phyloP scores from a whole-genome alignment of 768 basidiomycete species.

The Rhizopogon vinicolor region DNA sequence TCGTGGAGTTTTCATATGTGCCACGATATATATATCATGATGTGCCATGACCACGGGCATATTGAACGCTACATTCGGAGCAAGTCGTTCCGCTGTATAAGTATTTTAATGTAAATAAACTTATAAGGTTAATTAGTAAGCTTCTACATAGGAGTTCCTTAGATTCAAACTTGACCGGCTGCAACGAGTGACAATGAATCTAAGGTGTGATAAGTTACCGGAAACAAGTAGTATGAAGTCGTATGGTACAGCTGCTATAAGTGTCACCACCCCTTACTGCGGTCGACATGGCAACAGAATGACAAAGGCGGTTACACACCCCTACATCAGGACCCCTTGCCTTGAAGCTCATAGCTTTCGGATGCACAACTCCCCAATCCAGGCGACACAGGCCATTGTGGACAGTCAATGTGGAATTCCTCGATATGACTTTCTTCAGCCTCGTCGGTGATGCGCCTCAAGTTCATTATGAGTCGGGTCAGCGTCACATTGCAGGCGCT shows the following conservation, averaged over 20 bases:
- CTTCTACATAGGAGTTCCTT: no score
- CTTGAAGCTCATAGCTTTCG: not conserved
- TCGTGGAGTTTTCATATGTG: not conserved
- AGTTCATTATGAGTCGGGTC: slow-evolving; percentile 28
- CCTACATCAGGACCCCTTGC: not conserved
- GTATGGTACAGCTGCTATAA: not conserved
- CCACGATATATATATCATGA: no score
- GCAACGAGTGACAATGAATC: no score
- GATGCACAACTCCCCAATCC: not conserved
- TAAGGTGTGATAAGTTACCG: no score
- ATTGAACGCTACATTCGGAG: no score
- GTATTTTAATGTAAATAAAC: no score
- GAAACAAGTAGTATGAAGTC: not conserved
- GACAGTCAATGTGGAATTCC: not conserved
- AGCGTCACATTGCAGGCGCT: slow-evolving; percentile 28
- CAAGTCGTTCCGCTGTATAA: no score
- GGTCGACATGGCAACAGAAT: not conserved
- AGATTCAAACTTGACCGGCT: no score
- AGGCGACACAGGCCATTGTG: not conserved
- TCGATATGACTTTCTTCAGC: not conserved
- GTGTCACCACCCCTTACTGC: no score
- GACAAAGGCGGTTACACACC: not conserved
- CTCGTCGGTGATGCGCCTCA: slow-evolving; percentile 16
- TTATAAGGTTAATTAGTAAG: no score
- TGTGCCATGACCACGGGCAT: no score